A percentile compares a stretch with the other conserved stretches of the same genome.
Evolutionary conservation across 768 basidiomycete genomes (phyloP).

Genomic region (Phylloporus scabripes): DNA sequence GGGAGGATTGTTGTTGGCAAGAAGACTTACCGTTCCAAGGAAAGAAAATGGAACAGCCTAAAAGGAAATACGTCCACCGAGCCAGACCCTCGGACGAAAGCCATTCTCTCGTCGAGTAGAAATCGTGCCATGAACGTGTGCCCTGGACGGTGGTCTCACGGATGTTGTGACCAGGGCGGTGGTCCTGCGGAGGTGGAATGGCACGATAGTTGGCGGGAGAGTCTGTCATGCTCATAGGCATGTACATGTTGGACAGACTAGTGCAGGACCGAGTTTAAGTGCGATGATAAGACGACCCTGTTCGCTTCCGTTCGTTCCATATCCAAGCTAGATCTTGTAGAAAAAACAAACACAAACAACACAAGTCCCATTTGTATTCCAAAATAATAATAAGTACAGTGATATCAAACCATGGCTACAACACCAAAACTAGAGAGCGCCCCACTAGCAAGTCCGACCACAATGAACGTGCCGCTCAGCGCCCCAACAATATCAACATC

Average conservation of each 20-base stretch:
- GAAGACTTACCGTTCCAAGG: slow-evolving; percentile 77
- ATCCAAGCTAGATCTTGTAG: not conserved
- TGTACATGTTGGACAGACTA: not conserved
- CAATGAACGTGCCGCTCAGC: slow-evolving; percentile 70
- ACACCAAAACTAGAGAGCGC: slow-evolving; percentile 82
- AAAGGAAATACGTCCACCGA: slow-evolving; percentile 59
- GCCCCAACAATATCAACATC: slow-evolving; percentile 89
- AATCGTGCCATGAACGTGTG: slow-evolving; percentile 1
- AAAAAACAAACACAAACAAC: slow-evolving; percentile 2
- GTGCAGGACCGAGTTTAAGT: not conserved
- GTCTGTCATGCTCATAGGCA: not conserved
- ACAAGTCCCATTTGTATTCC: too few relatives aligned
- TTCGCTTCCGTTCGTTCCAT: not conserved
- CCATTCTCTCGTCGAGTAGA: slow-evolving; percentile 22
- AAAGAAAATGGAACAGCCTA: slow-evolving; percentile 75
- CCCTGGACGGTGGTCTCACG: slow-evolving; percentile 1
- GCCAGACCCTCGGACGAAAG: slow-evolving; percentile 36
- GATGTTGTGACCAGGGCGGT: not conserved
- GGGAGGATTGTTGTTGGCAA: not conserved
- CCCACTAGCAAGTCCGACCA: slow-evolving; percentile 69
- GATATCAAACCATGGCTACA: slow-evolving; percentile 42
- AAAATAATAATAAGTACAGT: too few relatives aligned
- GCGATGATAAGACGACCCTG: not conserved
- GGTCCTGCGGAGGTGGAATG: slow-evolving; percentile 9
- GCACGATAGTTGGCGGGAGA: slow-evolving; percentile 9